Evolutionary conservation across 768 basidiomycete species (phyloP).

Genomic region (Collybia mongolica): DNA sequence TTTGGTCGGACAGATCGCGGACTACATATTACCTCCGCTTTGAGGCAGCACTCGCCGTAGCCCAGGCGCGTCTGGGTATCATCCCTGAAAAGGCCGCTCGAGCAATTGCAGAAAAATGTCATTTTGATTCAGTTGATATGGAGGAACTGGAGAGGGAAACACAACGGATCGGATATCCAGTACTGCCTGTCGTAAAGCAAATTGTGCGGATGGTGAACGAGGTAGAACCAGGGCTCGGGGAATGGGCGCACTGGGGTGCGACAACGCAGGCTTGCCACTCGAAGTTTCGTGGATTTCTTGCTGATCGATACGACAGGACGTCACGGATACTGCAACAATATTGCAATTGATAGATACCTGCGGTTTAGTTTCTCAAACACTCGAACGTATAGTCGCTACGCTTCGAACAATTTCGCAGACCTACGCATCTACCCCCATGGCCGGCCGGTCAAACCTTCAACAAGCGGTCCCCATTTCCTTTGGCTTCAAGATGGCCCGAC

Average conservation of each 20-base stretch:
- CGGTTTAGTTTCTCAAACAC: constrained; percentile 23
- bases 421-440: constrained; percentile 40
- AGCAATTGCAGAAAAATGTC: constrained; percentile 32
- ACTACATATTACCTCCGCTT: constrained; percentile 32
- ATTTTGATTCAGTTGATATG: constrained; percentile 35
- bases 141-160: constrained; percentile 36
- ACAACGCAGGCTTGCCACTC: constrained; percentile 39
- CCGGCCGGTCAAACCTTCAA: constrained; percentile 45
- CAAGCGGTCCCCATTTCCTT: constrained; percentile 47
- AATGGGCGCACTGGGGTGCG: constrained; percentile 48
- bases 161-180: constrained; percentile 42
- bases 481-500: constrained; percentile 45
- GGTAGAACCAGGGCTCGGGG: constrained; percentile 32
- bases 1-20: constrained; percentile 39
- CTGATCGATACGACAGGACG: constrained; percentile 31
- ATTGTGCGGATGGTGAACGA: constrained; percentile 36
- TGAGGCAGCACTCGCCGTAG: constrained; percentile 31
- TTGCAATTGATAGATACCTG: constrained; percentile 41
- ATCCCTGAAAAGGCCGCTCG: constrained; percentile 37
- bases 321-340: constrained; percentile 46
- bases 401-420: constrained; percentile 26
- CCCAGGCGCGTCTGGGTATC: constrained; percentile 34
- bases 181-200: constrained; percentile 42
- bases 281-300: constrained; percentile 1
- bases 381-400: constrained; percentile 25